Base-by-base conservation (phyloP, 306 rosid genomes). In the Castanea mollissima region DNA sequence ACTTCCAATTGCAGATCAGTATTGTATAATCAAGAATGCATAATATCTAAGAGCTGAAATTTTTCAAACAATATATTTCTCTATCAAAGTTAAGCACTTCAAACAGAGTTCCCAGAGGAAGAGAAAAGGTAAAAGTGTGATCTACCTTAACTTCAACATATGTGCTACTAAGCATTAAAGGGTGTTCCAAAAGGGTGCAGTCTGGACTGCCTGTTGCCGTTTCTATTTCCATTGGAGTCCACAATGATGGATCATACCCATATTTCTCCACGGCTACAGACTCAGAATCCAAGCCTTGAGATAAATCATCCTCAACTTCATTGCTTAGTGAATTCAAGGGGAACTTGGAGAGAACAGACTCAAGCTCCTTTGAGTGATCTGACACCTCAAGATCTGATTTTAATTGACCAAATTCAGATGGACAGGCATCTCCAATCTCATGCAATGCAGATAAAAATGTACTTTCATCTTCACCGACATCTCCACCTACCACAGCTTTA, bases 161-260 rank as follows among this genome's bases (percentile, higher is more conserved):
- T 13, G 92, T 85, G 92, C 99, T 95, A 84, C 70, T 77, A 49
- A 95, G 96, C 55, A 74, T 84, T 81, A 95, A 83, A 64, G 88
- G 85, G 83, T 93, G 97, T 80, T 90, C 94, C 74, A 95, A 79
- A 82, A 81, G 71, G 72, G 89, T 84, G 87, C 87, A 79, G 51
- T 86, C 89, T 19, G 80, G 81, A 87, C 90, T 90, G 85, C 98
- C 99, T 41, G 98, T 90, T 32, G 97, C 99, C 49, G 86, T 87
- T 88, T 88, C 87, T 85, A 90, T 91, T 35, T 93, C 98, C 87
- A 75, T 69, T 4, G 99, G 92, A 81, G 94, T 91, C 99, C 98
- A 95, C 19, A 81, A 79, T 29, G 98, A 83, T 72, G 92, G 95
- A 80, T 89, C 83, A 81, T 91, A 86, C 54, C 67, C 25, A 57